These are phyloP conservation scores for Singerocomus inundabilis DNA, from an alignment of 1,284 basidiomycete genomes.

Conservation along the genomic window DNA sequence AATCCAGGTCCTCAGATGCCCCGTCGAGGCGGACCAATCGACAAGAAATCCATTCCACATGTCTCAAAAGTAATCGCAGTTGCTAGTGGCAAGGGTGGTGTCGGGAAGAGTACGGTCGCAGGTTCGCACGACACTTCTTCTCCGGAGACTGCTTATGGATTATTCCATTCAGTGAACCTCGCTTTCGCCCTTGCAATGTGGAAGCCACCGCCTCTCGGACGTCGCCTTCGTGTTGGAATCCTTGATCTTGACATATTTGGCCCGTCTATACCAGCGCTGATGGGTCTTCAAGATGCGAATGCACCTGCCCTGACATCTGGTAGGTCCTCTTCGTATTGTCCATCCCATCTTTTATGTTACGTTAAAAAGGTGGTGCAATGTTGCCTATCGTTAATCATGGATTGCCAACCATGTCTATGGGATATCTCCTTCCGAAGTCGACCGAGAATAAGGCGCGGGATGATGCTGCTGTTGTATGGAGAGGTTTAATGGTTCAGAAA, in stretches of 20 bases:
- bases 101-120: slow-evolving; percentile 94
- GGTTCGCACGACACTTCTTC: slow-evolving; percentile 45
- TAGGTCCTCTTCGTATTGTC: slow-evolving; percentile 35
- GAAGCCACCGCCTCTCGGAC: slow-evolving; percentile 20
- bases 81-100: slow-evolving; percentile 94
- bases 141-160: neutral
- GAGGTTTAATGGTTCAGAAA: slow-evolving; percentile 98
- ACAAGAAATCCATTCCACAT: slow-evolving; percentile 61
- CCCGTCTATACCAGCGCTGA: slow-evolving; percentile 92
- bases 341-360: neutral
- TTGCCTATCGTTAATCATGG: slow-evolving; percentile 88
- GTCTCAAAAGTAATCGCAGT: slow-evolving; percentile 80
- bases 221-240: slow-evolving; percentile 72
- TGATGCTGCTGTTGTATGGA: slow-evolving; percentile 81
- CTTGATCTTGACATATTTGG: slow-evolving; percentile 97
- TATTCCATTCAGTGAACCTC: slow-evolving; percentile 64
- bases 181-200: slow-evolving; percentile 70
- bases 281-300: slow-evolving; percentile 82
- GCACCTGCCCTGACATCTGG: slow-evolving; percentile 80
- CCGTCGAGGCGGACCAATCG: slow-evolving; percentile 51
- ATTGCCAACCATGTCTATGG: slow-evolving; percentile 96
- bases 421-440: slow-evolving; percentile 69
- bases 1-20: slow-evolving; percentile 56
- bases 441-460: slow-evolving; percentile 23
- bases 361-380: slow-evolving; percentile 66